These are phyloP conservation scores for Penicillium aurantiogriseum DNA, from an alignment of 2,329 filamentous ascomycete species.

Conservation along the genomic window DNA sequence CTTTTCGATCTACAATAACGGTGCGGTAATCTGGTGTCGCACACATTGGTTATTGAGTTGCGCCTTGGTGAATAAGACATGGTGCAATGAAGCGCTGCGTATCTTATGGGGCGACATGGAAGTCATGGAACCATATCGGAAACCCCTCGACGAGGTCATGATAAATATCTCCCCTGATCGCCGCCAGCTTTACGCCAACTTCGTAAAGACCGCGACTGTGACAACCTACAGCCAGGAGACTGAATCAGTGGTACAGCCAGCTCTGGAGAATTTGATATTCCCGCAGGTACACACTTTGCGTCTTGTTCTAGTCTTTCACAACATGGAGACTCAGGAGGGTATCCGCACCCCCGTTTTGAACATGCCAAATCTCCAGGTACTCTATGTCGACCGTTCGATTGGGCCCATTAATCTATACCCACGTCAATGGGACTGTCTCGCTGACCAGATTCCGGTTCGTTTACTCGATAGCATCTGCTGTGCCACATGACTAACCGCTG, in stretches of 20 bases:
- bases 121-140: too few species aligned
- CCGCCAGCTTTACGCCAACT: neutral
- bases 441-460: neutral
- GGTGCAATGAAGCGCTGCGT: neutral
- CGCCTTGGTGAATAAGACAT: neutral
- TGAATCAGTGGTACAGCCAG: neutral
- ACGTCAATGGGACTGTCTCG: neutral
- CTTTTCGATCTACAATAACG: neutral
- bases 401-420: neutral
- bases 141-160: neutral
- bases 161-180: neutral
- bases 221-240: neutral
- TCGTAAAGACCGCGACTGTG: neutral
- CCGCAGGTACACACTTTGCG: neutral
- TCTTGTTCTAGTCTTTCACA: neutral
- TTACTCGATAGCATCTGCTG: neutral
- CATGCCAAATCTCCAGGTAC: neutral
- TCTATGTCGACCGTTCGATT: neutral
- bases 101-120: neutral
- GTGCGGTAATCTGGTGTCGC: neutral
- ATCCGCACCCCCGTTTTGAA: neutral
- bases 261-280: neutral
- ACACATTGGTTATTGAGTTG: neutral
- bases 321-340: neutral
- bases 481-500: neutral